phyloP scores from a whole-genome alignment of 768 basidiomycete species.

The Suillus alpinus region DNA sequence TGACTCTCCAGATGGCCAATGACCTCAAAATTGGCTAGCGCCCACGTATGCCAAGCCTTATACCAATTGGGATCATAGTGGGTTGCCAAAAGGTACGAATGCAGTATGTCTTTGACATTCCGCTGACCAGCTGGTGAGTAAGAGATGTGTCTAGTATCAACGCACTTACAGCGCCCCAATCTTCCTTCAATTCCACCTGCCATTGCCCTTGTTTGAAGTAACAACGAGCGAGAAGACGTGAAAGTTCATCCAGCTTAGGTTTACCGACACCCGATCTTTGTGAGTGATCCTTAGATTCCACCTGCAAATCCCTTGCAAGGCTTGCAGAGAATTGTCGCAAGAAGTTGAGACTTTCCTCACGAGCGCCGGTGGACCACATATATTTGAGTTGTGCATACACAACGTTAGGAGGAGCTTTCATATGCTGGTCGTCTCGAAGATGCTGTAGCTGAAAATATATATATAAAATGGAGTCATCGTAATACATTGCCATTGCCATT shows the following conservation, averaged over 20 bases:
- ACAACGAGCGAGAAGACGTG: conserved; percentile 90
- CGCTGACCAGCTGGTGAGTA: conserved; percentile 44
- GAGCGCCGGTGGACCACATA: conserved; percentile 87
- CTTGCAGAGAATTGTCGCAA: conserved; percentile 79
- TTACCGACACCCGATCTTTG: conserved; percentile 54
- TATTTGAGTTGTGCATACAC: conserved; percentile 95
- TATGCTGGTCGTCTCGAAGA: conserved; percentile 46
- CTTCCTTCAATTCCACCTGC: conserved; percentile 79
- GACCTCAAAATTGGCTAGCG: conserved; percentile 93
- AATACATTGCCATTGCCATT: not conserved
- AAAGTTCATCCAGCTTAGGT: conserved; percentile 65
- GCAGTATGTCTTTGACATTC: conserved; percentile 78
- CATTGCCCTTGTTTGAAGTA: conserved; percentile 96
- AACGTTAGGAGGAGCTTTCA: conserved; percentile 89
- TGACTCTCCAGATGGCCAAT: conserved; percentile 76
- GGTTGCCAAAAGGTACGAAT: conserved; percentile 83
- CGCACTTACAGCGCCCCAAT: conserved; percentile 70
- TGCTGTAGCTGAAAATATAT: conserved; percentile 36
- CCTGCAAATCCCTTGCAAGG: conserved; percentile 70
- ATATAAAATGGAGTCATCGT: not conserved
- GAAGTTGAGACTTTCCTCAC: conserved; percentile 77
- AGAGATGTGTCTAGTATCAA: not conserved
- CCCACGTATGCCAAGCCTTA: conserved; percentile 99
- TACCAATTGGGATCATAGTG: conserved; percentile 96
- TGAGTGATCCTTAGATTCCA: conserved; percentile 50